phyloP scores from a whole-genome alignment of 2,329 filamentous ascomycete genomes.

The Thyridium curvatum region DNA sequence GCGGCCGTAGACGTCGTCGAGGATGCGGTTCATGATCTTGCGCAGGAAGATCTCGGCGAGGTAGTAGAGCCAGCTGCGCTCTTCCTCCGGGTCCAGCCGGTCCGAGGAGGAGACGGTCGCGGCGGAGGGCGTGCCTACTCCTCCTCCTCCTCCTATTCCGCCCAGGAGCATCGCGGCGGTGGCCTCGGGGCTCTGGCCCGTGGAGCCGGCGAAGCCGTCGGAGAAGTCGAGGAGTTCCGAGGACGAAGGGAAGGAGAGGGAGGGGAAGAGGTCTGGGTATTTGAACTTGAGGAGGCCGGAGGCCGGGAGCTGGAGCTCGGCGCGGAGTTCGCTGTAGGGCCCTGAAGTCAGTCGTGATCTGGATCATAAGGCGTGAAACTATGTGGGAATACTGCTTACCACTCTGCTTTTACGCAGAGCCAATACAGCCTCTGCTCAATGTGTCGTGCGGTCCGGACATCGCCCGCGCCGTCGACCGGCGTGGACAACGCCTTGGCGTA shows the following conservation, averaged over 20 bases:
- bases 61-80: slow-evolving; percentile 5
- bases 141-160: too few species aligned
- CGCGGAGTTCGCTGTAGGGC: slow-evolving; percentile 1
- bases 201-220: too few species aligned
- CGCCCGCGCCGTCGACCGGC: not conserved
- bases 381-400: too few species aligned
- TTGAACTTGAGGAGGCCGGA: not conserved
- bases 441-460: not conserved
- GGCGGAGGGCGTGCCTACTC: too few species aligned
- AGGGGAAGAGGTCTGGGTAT: slow-evolving; percentile 2
- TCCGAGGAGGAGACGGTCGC: too few species aligned
- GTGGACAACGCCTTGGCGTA: too few species aligned
- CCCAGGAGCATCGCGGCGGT: too few species aligned
- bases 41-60: slow-evolving; percentile 2
- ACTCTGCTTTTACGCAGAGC: slow-evolving; percentile 3
- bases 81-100: not conserved
- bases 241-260: not conserved
- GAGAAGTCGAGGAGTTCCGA: too few species aligned
- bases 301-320: not conserved
- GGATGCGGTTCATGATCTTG: slow-evolving; percentile 3
- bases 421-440: slow-evolving; percentile 2
- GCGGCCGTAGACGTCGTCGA: slow-evolving; percentile 1
- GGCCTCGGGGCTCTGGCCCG: too few species aligned
- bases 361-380: too few species aligned
- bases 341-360: too few species aligned